These are phyloP conservation scores for Hymenoscyphus infarciens DNA, from an alignment of 2,329 filamentous ascomycete genomes.

Conservation along the genomic window DNA sequence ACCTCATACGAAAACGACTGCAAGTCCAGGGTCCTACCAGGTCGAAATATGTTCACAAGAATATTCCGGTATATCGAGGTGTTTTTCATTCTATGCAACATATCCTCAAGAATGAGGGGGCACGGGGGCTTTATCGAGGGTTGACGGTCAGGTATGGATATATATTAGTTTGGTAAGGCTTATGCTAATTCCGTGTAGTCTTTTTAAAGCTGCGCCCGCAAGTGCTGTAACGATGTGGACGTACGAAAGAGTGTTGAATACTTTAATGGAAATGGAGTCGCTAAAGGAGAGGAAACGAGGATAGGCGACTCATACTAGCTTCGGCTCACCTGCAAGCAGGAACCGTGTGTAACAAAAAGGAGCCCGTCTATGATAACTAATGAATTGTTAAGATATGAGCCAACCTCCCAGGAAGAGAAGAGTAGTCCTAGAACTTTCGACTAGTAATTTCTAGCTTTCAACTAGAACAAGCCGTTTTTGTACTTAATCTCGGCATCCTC, in stretches of 20 bases:
- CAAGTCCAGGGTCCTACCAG: slow-evolving; percentile 93
- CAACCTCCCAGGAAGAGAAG: no score
- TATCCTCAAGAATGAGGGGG: slow-evolving; percentile 71
- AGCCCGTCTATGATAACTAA: no score
- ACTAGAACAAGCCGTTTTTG: no score
- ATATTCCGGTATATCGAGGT: slow-evolving; percentile 78
- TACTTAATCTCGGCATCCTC: no score
- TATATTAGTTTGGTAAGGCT: background rate
- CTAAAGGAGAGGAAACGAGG: background rate
- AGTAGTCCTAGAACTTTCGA: no score
- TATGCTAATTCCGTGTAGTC: slow-evolving; percentile 38
- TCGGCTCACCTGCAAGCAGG: no score
- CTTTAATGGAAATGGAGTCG: slow-evolving; percentile 28
- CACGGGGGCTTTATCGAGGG: slow-evolving; percentile 80
- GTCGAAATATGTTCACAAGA: slow-evolving; percentile 71
- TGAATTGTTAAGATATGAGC: no score
- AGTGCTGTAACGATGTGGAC: slow-evolving; percentile 77
- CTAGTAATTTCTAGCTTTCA: no score
- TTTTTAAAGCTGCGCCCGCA: slow-evolving; percentile 86
- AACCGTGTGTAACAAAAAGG: no score
- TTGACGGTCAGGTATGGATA: slow-evolving; percentile 62
- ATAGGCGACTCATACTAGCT: no score
- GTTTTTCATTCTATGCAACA: slow-evolving; percentile 61
- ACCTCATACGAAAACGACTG: slow-evolving; percentile 86
- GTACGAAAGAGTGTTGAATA: slow-evolving; percentile 58